A percentile compares a stretch with the other conserved stretches of the same genome.
phyloP scores from a whole-genome alignment of 1,284 basidiomycete genomes.

The Tremellales sp. region DNA sequence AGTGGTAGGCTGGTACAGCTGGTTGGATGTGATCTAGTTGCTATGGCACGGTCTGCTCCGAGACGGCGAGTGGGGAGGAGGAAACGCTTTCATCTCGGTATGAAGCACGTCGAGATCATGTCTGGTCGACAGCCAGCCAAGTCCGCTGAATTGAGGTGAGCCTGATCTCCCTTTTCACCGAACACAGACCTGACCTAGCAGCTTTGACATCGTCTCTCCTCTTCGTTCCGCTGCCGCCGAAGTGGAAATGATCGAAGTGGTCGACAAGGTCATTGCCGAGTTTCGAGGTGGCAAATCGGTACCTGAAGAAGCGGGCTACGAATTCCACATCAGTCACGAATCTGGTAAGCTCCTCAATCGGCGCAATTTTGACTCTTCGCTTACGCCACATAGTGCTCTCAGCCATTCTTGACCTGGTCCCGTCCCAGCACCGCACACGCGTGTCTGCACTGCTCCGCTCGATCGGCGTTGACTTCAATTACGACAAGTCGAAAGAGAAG shows the following conservation, averaged over 20 bases:
- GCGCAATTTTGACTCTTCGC: not conserved
- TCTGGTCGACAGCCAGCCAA: constrained; percentile 44
- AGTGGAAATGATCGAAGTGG: constrained; percentile 46
- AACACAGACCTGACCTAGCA: constrained; percentile 4
- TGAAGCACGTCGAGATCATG: constrained; percentile 54
- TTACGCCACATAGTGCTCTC: constrained; percentile 36
- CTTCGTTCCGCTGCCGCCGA: constrained; percentile 44
- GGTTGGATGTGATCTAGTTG: constrained; percentile 70
- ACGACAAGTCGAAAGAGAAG: constrained; percentile 18
- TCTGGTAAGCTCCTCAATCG: constrained; percentile 23
- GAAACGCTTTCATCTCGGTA: constrained; percentile 82
- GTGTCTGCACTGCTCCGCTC: too few relatives aligned
- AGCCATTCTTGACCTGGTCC: constrained; percentile 34
- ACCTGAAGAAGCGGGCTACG: constrained; percentile 32
- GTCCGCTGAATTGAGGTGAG: constrained; percentile 39
- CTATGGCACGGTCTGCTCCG: constrained; percentile 81
- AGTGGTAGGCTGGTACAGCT: constrained; percentile 76
- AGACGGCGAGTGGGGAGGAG: constrained; percentile 69
- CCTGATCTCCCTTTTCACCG: not conserved
- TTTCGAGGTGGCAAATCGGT: constrained; percentile 36
- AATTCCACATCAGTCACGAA: constrained; percentile 47
- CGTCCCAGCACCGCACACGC: constrained; percentile 23
- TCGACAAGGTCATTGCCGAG: constrained; percentile 46
- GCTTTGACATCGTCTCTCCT: constrained; percentile 48
- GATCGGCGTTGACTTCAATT: constrained; percentile 21